A percentile compares a stretch with the other conserved stretches of the same genome.
These are phyloP conservation scores for Tephrocybe rancida DNA, from an alignment of 768 basidiomycete species.

Conservation along the genomic window DNA sequence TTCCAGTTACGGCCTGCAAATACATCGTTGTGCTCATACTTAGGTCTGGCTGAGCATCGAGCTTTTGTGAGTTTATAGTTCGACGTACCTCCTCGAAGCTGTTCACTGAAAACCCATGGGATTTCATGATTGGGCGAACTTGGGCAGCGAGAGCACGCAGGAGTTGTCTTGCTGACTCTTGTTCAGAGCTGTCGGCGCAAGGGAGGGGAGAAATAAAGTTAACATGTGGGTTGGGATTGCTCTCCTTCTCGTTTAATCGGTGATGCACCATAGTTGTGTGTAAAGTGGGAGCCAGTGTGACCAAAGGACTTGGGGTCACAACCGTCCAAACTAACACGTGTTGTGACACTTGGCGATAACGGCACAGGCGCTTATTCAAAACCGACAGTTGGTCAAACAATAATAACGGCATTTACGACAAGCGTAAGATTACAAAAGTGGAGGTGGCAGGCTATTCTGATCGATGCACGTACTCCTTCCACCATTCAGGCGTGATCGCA, in stretches of 20 bases:
- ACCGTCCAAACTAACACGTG: not conserved
- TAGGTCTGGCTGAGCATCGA: not conserved
- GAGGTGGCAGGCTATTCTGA: not conserved
- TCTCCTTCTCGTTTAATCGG: constrained; percentile 67
- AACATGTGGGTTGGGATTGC: constrained; percentile 75
- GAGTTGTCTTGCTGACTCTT: constrained; percentile 70
- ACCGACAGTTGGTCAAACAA: too few species aligned
- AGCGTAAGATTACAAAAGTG: not conserved
- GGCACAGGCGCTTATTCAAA: too few species aligned
- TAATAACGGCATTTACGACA: too few species aligned
- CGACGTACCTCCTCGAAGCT: constrained; percentile 75
- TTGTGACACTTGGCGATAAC: constrained; percentile 3
- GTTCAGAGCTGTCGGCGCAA: constrained; percentile 39
- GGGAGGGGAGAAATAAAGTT: constrained; percentile 73
- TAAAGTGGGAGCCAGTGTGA: too few species aligned
- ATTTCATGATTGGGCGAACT: constrained; percentile 82
- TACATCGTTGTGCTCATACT: constrained; percentile 81
- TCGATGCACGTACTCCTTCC: constrained; percentile 26
- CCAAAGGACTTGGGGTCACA: too few species aligned
- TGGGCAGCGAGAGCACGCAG: constrained; percentile 82
- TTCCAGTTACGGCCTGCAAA: constrained; percentile 90
- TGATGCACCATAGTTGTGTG: constrained; percentile 81
- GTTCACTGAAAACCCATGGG: constrained; percentile 74
- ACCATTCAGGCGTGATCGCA: constrained; percentile 27
- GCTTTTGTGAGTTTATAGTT: not conserved